Conservation (phyloP, 441 rosid genomes). For the Daphne laureola region DNA sequence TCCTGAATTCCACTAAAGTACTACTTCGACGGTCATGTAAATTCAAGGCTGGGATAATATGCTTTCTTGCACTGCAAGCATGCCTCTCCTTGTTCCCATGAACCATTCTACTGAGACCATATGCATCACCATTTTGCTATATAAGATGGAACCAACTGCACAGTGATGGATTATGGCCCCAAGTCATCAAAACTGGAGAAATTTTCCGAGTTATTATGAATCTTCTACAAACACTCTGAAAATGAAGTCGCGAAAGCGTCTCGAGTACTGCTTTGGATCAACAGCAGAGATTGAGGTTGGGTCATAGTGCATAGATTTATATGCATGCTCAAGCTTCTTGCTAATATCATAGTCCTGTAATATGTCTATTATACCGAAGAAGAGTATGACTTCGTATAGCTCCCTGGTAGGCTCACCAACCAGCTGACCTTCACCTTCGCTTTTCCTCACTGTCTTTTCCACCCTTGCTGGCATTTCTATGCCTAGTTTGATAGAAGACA, state of each 20-base stretch:
- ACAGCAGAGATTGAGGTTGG: conserved; percentile 96
- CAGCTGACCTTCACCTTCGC: conserved; percentile 52
- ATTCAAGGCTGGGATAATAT: conserved; percentile 6
- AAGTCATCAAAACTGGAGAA: conserved; percentile 13
- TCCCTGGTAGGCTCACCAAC: conserved; percentile 88
- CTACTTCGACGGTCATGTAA: not conserved
- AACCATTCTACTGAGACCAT: not conserved
- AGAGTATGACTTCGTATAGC: conserved; percentile 58
- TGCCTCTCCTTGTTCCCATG: conserved; percentile 8
- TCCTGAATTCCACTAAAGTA: conserved; percentile 25
- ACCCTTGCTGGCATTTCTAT: conserved; percentile 72
- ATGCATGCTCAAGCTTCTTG: conserved; percentile 97
- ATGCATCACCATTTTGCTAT: conserved; percentile 10
- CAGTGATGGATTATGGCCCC: conserved; percentile 13
- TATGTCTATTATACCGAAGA: conserved; percentile 89
- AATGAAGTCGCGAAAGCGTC: conserved; percentile 86
- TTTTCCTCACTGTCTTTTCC: conserved; percentile 62
- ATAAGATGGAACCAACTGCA: conserved; percentile 13
- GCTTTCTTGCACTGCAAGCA: conserved; percentile 3
- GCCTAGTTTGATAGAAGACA: conserved; percentile 66
- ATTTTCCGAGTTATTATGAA: conserved; percentile 22
- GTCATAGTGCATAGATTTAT: conserved; percentile 92
- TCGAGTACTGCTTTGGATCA: conserved; percentile 90
- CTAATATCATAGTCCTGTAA: conserved; percentile 93
- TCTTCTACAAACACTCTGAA: conserved; percentile 79